Conservation (phyloP, 345 rosid genomes). For the Turritis glabra region DNA sequence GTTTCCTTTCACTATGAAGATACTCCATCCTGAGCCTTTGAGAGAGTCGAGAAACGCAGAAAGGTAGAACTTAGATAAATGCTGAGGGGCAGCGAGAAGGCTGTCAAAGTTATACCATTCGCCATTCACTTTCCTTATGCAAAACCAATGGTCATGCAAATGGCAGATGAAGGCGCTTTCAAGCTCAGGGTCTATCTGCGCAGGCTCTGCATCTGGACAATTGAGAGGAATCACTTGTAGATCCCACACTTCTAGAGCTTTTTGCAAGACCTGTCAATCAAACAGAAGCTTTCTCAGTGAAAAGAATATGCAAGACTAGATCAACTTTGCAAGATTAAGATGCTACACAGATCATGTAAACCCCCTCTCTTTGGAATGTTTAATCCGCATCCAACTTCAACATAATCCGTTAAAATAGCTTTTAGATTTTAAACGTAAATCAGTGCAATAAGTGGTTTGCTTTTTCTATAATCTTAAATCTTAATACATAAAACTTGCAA, state of each 20-base stretch:
- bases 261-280: conserved; percentile 72
- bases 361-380: not conserved
- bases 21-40: conserved; percentile 91
- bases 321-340: not conserved
- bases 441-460: not conserved
- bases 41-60: conserved; percentile 84
- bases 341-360: not conserved
- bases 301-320: not conserved
- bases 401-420: not conserved
- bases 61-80: conserved; percentile 86
- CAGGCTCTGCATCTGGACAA: conserved; percentile 90
- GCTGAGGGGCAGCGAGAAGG: conserved; percentile 82
- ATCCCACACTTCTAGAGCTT: conserved; percentile 95
- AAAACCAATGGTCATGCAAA: conserved; percentile 95
- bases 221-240: conserved; percentile 84
- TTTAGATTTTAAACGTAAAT: too few species aligned
- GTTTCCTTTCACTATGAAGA: conserved; percentile 85
- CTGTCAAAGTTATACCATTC: conserved; percentile 99
- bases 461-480: too few species aligned
- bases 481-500: too few species aligned
- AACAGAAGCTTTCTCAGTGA: conserved; percentile 11
- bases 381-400: not conserved
- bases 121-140: conserved; percentile 80
- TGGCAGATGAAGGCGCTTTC: conserved; percentile 92
- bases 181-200: conserved; percentile 84